Base-by-base conservation (phyloP, 73 alveolate species). In the Blepharisma japonicum region DNA sequence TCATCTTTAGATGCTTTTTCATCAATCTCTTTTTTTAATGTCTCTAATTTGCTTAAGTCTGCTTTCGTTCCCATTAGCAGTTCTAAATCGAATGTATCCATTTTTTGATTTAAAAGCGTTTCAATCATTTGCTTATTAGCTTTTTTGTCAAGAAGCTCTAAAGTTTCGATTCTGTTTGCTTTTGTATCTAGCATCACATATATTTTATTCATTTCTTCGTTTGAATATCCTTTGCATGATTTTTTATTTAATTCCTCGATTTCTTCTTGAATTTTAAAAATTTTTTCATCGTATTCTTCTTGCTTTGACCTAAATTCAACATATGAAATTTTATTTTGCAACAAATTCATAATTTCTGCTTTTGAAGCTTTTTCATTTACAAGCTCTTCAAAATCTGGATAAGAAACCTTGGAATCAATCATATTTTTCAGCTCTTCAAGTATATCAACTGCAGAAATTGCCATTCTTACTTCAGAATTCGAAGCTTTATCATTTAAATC, bases 91-190 rank as follows among this genome's bases (percentile, higher is more conserved):
- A 32, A 32, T 1, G 42, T 32, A 32, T 32, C 42, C 42, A 32
- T 32, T 32, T 32, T 32, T 32, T 32, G 42, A 32, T 32, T 32
- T 32, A 32, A 32, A 32, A 32, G 42, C 42, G 42, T 91, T 9
- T 94, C 89, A 18, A 95, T 97, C 68, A 89, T 86, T 71, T 93
- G 95, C 89, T 95, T 95, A 71, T 89, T 92, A 23, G 97, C 97
- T 87, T 95, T 95, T 50, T 71, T 55, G 67, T 90, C 89, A 25
- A 95, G 87, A 6, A 83, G 86, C 77, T 92, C 98, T 55, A 84
- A 90, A 6, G 92, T 91, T 70, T 95, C 98, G 6, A 71, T 3
- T 32, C 42, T 32, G 42, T 32, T 32, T 32, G 42, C 74, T 61
- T 61, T 61, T 14, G 2, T 39, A 14, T 61, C 23, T 14, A 61